Evolutionary conservation across 169 alveolate genomes (phyloP).

Genomic region (Plasmodium inui): DNA sequence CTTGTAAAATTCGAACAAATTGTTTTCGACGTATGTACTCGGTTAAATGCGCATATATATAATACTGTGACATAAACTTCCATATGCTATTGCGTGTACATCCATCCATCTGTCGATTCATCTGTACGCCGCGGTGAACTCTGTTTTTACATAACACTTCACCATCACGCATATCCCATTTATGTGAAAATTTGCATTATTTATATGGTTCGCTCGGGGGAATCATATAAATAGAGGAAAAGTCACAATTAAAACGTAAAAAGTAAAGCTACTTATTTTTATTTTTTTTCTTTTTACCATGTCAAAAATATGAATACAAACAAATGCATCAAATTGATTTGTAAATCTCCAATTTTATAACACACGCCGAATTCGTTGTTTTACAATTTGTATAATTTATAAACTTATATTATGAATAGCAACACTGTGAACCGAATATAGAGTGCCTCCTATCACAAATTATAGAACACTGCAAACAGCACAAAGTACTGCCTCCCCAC

Average conservation of each 20-base stretch:
- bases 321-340: slow-evolving; percentile 22
- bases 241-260: slow-evolving; percentile 7
- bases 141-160: not conserved
- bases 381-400: not conserved
- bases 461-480: slow-evolving; percentile 16
- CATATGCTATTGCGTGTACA: not conserved
- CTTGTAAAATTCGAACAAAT: slow-evolving; percentile 5
- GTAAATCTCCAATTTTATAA: slow-evolving; percentile 13
- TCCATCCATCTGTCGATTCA: not conserved
- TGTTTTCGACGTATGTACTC: not conserved
- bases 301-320: slow-evolving; percentile 36
- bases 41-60: not conserved
- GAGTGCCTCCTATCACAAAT: not conserved
- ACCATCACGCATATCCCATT: slow-evolving; percentile 11
- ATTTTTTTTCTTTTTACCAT: not conserved
- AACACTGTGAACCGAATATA: not conserved
- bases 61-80: not conserved
- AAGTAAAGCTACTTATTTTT: not conserved
- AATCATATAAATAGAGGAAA: slow-evolving; percentile 15
- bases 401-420: slow-evolving; percentile 27
- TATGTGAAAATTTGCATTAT: slow-evolving; percentile 16
- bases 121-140: not conserved
- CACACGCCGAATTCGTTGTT: slow-evolving; percentile 6
- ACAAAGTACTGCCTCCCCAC: not conserved
- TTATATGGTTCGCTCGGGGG: slow-evolving; percentile 22